Evolutionary conservation across 495 filamentous ascomycete genomes (phyloP), one percentile per base, ranked within the genome.

Genomic region (Penicillium dipodomyicola): DNA sequence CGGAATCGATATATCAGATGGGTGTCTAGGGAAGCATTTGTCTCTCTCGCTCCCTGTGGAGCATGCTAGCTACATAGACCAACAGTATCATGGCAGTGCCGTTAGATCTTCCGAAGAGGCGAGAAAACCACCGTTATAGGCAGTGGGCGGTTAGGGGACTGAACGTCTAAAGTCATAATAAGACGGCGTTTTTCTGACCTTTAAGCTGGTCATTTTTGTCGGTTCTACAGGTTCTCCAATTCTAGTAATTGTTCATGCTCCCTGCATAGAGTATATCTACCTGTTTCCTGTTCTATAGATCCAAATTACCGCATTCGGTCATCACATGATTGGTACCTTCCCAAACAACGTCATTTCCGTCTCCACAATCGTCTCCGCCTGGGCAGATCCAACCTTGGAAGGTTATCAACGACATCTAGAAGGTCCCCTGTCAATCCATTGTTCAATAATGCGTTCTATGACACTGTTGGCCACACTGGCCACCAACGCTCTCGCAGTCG

Each of bases 391-490:
- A 6, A 25, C 23, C 23, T 25, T 25, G 23, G 4, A 25, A 41
- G 44, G 44, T 30, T 30, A 40, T 12, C 47, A 46, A 30, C 56
- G 54, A 35, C 52, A 32, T n/a, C 41, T 23, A 17, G 33, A 20
- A 51, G 27, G 30, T 19, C 11, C 14, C 25, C 17, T 29, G 17
- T 22, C 19, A 23, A 14, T 42, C 37, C 9, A 53, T 11, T 37
- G 61, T 48, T 39, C 12, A 20, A 58, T 4, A 49, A 52, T 60
- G 59, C 60, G 49, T 42, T 32, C 58, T 22, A 39, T 67, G 22
- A 47, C 45, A 29, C 46, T 65, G 12, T 32, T 65, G 37, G 57
- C 62, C 12, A 19, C 56, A 17, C 43, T 72, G 15, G 49, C 56
- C 30, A 47, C 64, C 3, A 45, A 47, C 3, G 57, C 60, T 10